Base-by-base conservation (phyloP, 2,329 filamentous ascomycete genomes). In the Xylariaceae sp. region DNA sequence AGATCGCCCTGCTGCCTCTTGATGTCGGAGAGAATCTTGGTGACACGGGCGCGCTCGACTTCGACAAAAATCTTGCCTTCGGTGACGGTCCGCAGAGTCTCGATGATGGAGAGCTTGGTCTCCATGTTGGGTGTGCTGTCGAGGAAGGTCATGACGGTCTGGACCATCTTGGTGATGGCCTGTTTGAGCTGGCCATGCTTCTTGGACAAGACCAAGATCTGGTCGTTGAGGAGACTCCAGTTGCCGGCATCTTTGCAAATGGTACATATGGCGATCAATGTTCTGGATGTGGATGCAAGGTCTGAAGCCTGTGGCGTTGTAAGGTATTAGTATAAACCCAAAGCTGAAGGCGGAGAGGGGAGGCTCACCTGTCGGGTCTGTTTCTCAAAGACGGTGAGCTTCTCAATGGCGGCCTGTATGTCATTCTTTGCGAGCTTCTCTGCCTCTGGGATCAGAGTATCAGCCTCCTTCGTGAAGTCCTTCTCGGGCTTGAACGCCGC, bases 41-140 rank as follows among this genome's bases (percentile, higher is more conserved):
- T 99, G 52, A 99, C 86, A 60, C 94, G 88, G 57, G 94, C 94
- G 60, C 94, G 86, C 78, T 99, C 94, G 46, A 99, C 94, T 76
- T 99, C 94, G 62, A 99, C 92, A 65, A 99, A 99, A 69, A 99
- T 99, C 87, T 99, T 99, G 73, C 94, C 94, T 73, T 99, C 94
- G 9, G 94, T 99, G 43, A 99, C 92, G 39, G 92, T 97, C 62
- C 94, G 84, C 64, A 99, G 72, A 1, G 92, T 95, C 73, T 99
- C 92, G 64, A 99, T 99, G 52, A 96, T 84, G 18, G 89, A 87
- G 49, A 99, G 77, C 75, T 97, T 99, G 33, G 84, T 90, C 61
- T 96, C 90, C 53, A 89, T 66, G 64, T 83, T 87, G 32, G 94
- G 90, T 18, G 90, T 90, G 42, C 87, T 83, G 66, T 95, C 87